Base-by-base conservation (phyloP, 768 basidiomycete species). In the Porpolomopsis calyptriformis region DNA sequence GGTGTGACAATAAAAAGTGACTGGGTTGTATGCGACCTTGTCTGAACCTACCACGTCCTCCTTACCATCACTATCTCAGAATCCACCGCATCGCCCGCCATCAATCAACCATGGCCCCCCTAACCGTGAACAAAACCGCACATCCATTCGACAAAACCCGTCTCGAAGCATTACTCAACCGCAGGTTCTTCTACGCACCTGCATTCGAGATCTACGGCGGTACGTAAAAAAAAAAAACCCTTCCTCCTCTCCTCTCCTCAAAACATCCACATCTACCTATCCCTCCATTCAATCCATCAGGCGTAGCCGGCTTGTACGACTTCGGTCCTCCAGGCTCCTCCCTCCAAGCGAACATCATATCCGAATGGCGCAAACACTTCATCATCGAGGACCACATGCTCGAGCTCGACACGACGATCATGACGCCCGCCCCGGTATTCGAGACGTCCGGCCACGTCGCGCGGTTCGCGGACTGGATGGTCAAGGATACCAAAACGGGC, bases 181-280 rank as follows among this genome's bases (percentile, higher is more conserved):
- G 86, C 47, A 73, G 96, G 40, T 99, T 99, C 72, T 99, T 98
- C 72, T 98, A 87, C 60, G 89, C 94, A 3, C 94, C 94, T 19
- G 89, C 96, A 4, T 99, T 98, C 57, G 96, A 98, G 66, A 97
- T 99, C 69, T 98, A 98, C 57, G 92, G 94, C 49, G 96, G 94
- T 91, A 52, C 55, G 80, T 70, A 18, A 31, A 42, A 38, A n/a
- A n/a, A n/a, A n/a, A n/a, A n/a, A n/a, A n/a, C n/a, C n/a, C n/a
- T n/a, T n/a, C n/a, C 20, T 44, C 26, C 43, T n/a, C 43, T 20
- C 47, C 44, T n/a, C 33, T 45, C 51, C 35, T 49, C 37, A 41
- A 11, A 47, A 4, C 24, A 23, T 37, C 34, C 37, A 35, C 38
- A n/a, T 39, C 37, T 22, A 12, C 16, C 14, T 34, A 40, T 29